Base-by-base conservation (phyloP, 2,329 filamentous ascomycete species). In the Scytalidium sp. region DNA sequence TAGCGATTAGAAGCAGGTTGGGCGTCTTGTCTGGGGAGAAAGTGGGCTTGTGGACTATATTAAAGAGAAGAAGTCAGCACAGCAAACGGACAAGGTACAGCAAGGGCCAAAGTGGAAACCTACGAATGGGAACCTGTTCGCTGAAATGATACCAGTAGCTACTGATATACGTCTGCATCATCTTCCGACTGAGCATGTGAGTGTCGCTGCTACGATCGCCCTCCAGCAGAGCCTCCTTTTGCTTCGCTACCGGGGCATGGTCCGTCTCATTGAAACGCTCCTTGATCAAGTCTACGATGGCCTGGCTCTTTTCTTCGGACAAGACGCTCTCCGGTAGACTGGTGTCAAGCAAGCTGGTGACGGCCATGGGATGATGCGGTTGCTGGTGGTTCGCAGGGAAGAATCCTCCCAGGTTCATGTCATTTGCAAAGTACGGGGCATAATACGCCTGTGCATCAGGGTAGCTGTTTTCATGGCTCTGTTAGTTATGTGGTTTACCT, bases 131-230 rank as follows among this genome's bases (percentile, higher is more conserved):
- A 55, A 97, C 78, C 66, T 97, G 94, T 47, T 92, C 87, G 67
- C 94, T 95, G 63, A 97, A 96, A 67, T 97, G 88, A 47, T 88
- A 79, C 94, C 94, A 99, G 68, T 95, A 99, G 2, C 91, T 96
- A 10, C 85, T 81, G 57, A 96, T 91, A 63, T 97, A 97, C 3
- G 85, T 87, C 69, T 97, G 90, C 88, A 97, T 95, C 90, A 96
- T 97, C 61, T 87, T 84, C 60, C 92, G 78, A 67, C 93, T 96
- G 54, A 97, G 73, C 74, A 85, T 79, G 52, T 86, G 82, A 20
- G 73, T 70, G 46, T 81, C 78, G 25, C 81, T 72, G 45, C 84
- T 81, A 47, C 87, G 81, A 61, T 96, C 84, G 13, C 92, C 93
- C 22, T 90, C 84, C 49, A 96, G 73, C 21, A 97, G 81, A 45